These are phyloP conservation scores for Saccharomycopsis lassenensis DNA, from an alignment of 805 yeast species.

Conservation along the genomic window DNA sequence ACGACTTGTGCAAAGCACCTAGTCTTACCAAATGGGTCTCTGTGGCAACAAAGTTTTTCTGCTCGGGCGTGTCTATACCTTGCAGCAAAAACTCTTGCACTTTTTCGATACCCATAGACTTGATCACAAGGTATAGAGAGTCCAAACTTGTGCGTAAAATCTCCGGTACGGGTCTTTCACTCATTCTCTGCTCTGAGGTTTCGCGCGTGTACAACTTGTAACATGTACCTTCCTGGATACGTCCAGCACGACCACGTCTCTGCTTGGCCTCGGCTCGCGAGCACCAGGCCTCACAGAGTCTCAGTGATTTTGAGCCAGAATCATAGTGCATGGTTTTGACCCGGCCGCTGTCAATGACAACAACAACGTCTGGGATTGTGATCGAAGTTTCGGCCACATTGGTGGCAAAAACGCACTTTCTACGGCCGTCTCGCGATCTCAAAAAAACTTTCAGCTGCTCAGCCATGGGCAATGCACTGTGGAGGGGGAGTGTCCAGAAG, in stretches of 20 bases:
- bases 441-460: slow-evolving; percentile 80
- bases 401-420: slow-evolving; percentile 83
- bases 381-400: slow-evolving; percentile 96
- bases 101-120: slow-evolving; percentile 74
- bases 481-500: slow-evolving; percentile 54
- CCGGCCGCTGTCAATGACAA: slow-evolving; percentile 79
- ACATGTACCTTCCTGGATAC: slow-evolving; percentile 75
- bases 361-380: slow-evolving; percentile 91
- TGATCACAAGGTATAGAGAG: slow-evolving; percentile 70
- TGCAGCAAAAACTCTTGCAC: slow-evolving; percentile 58
- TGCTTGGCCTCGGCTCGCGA: slow-evolving; percentile 85
- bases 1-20: slow-evolving; percentile 52
- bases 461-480: slow-evolving; percentile 72
- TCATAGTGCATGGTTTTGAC: slow-evolving; percentile 73
- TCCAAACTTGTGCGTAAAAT: slow-evolving; percentile 77
- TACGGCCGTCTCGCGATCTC: no score
- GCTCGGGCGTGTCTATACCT: slow-evolving; percentile 77
- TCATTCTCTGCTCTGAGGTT: slow-evolving; percentile 46
- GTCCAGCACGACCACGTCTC: slow-evolving; percentile 97
- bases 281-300: slow-evolving; percentile 71
- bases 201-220: slow-evolving; percentile 66
- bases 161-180: slow-evolving; percentile 75
- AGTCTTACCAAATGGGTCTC: slow-evolving; percentile 44
- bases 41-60: slow-evolving; percentile 40
- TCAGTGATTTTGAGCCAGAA: slow-evolving; percentile 53